phyloP scores from a whole-genome alignment of 2,329 filamentous ascomycete genomes.

The Neofusicoccum parvum region DNA sequence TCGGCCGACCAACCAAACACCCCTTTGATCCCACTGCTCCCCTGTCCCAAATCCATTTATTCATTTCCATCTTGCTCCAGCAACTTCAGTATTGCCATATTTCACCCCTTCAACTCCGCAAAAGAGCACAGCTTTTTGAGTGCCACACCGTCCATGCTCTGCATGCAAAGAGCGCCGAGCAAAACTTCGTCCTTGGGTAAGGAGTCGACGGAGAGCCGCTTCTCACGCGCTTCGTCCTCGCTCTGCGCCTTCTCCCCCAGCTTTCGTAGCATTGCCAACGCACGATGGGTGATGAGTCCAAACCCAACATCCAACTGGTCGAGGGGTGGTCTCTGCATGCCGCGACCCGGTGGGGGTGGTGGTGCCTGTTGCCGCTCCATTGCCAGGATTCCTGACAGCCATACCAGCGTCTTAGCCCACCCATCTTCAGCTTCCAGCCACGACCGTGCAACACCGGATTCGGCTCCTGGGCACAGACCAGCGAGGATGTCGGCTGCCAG shows the following conservation, averaged over 20 bases:
- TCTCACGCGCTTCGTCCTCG: slow-evolving; percentile 31
- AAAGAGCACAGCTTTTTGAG: slow-evolving; percentile 45
- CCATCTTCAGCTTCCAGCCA: slow-evolving; percentile 86
- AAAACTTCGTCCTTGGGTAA: slow-evolving; percentile 49
- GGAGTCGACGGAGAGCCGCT: slow-evolving; percentile 28
- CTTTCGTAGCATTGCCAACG: slow-evolving; percentile 49
- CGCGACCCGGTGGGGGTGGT: not conserved
- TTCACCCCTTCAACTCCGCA: slow-evolving; percentile 37
- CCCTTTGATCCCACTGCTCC: not conserved
- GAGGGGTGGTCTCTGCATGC: slow-evolving; percentile 31
- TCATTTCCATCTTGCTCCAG: slow-evolving; percentile 1
- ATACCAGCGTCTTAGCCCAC: slow-evolving; percentile 78
- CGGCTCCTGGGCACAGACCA: slow-evolving; percentile 70
- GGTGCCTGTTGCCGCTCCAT: slow-evolving; percentile 28
- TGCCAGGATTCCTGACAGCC: slow-evolving; percentile 69
- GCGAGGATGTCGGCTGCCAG: slow-evolving; percentile 87
- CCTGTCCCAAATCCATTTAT: not conserved
- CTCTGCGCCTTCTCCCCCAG: slow-evolving; percentile 48
- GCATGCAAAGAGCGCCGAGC: slow-evolving; percentile 49
- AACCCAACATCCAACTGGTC: slow-evolving; percentile 39
- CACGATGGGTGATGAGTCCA: slow-evolving; percentile 47
- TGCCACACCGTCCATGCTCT: slow-evolving; percentile 46
- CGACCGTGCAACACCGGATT: slow-evolving; percentile 69
- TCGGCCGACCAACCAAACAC: not conserved
- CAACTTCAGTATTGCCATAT: not conserved